Base-by-base conservation (phyloP, 176 grass and related monocot species). In the Poa annua region DNA sequence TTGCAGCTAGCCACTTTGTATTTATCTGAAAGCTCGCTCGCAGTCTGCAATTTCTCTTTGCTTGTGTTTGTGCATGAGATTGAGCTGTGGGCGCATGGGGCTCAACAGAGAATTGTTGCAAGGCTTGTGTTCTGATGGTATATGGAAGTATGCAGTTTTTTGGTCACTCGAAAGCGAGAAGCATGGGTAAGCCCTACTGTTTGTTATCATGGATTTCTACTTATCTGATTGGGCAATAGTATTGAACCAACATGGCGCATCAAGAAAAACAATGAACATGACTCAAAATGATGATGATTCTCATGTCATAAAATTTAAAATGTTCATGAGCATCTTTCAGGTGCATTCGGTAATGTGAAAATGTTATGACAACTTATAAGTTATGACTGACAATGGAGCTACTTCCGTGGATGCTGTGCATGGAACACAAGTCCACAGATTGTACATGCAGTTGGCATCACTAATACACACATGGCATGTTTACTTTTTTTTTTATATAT, bases 111-210 rank as follows among this genome's bases (percentile, higher is more conserved):
- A 83, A 15, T 53, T 89, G 17, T 71, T 97, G 61, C 78, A 66
- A 80, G 81, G 59, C 56, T 75, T 97, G 63, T 97, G 94, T 88
- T 86, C 78, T 80, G 84, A 91, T 51, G 74, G 81, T 49, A 47
- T 48, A 42, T 96, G 94, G 94, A 85, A 77, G 79, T 96, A 91
- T 83, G 94, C 80, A n/a, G 62, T 88, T 16, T 87, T 92, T 57
- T 96, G 94, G 94, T 89, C 79, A 80, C 65, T 93, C 17, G 42
- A 87, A 44, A 49, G 69, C 53, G 69, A 80, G 5, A 50, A 19
- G 7, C 55, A 85, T n/a, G 69, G 36, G 91, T 93, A 91, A 93
- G 88, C 81, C 60, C 10, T 55, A 12, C 69, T 17, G 32, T 70
- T 84, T 89, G 22, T 82, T 66, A 71, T 25, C 47, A 39, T 35